Evolutionary conservation across 2,329 filamentous ascomycete species (phyloP).

Genomic region (Plectosphaerella cucumerina): DNA sequence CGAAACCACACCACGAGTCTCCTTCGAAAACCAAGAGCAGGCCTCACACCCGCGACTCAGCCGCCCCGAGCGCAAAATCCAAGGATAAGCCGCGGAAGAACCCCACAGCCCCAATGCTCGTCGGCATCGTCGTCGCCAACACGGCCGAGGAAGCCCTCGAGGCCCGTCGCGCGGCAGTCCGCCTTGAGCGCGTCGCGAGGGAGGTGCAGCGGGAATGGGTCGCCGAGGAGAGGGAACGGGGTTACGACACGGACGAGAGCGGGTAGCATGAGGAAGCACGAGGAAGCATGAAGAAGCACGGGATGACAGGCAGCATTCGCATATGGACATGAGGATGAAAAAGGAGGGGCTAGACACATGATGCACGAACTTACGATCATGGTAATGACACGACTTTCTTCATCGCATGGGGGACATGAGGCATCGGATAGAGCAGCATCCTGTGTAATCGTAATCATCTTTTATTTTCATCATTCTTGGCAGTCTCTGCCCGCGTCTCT

Average conservation of each 20-base stretch:
- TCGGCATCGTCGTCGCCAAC: constrained; percentile 50
- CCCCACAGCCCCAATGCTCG: constrained; percentile 39
- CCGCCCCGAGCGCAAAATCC: not conserved
- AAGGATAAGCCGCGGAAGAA: constrained; percentile 19
- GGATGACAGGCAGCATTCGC: not conserved
- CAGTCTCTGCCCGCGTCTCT: too few relatives aligned
- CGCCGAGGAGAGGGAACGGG: constrained; percentile 20
- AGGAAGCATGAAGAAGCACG: not conserved
- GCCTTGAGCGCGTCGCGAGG: constrained; percentile 49
- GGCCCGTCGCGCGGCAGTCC: constrained; percentile 46
- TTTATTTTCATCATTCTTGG: too few relatives aligned
- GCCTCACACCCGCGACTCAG: constrained; percentile 1
- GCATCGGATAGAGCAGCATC: too few relatives aligned
- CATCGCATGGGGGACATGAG: too few relatives aligned
- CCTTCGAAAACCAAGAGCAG: constrained; percentile 1
- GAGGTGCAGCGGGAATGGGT: constrained; percentile 52
- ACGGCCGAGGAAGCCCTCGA: constrained; percentile 42
- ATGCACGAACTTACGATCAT: not conserved
- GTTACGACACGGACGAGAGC: constrained; percentile 4
- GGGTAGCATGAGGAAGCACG: not conserved
- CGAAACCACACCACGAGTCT: not conserved
- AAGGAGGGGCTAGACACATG: constrained; percentile 7
- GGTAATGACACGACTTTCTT: not conserved
- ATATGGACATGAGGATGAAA: constrained; percentile 7
- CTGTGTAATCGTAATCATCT: too few relatives aligned